Evolutionary conservation across 1,284 basidiomycete species (phyloP).

Genomic region (Leccinum proliferum): DNA sequence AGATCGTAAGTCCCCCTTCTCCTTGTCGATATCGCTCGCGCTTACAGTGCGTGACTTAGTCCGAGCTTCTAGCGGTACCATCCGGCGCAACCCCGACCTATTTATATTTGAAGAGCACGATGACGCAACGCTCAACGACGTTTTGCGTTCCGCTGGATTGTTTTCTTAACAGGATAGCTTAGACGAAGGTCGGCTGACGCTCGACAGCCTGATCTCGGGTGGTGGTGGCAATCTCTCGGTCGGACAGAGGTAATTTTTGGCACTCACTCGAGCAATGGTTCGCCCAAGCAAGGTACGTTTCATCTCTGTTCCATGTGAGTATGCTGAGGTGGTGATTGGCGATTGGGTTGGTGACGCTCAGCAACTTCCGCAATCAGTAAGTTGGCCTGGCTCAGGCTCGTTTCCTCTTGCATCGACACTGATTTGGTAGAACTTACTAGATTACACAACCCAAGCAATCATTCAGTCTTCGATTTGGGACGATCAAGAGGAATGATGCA

Average conservation of each 20-base stretch:
- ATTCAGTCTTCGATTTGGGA: constrained; percentile 29
- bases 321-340: not conserved
- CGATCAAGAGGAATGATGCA: constrained; percentile 50
- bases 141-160: constrained; percentile 51
- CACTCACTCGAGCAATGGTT: constrained; percentile 37
- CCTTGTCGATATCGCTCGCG: not conserved
- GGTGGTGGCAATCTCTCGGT: constrained; percentile 65
- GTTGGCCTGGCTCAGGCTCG: not conserved
- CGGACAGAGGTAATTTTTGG: constrained; percentile 62
- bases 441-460: constrained; percentile 26
- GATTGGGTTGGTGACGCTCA: constrained; percentile 19
- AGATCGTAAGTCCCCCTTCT: not conserved
- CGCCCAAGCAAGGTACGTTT: constrained; percentile 28
- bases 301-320: not conserved
- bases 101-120: constrained; percentile 62
- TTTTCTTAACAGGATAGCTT: constrained; percentile 44
- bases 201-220: constrained; percentile 41
- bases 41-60: not conserved
- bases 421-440: constrained; percentile 1
- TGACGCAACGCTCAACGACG: constrained; percentile 54
- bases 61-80: constrained; percentile 37
- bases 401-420: not conserved
- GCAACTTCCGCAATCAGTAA: constrained; percentile 30
- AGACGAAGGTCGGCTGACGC: constrained; percentile 34
- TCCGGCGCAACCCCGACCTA: constrained; percentile 57